phyloP scores from a whole-genome alignment of 108 stramenopile genomes.

The Ochromonas danica region DNA sequence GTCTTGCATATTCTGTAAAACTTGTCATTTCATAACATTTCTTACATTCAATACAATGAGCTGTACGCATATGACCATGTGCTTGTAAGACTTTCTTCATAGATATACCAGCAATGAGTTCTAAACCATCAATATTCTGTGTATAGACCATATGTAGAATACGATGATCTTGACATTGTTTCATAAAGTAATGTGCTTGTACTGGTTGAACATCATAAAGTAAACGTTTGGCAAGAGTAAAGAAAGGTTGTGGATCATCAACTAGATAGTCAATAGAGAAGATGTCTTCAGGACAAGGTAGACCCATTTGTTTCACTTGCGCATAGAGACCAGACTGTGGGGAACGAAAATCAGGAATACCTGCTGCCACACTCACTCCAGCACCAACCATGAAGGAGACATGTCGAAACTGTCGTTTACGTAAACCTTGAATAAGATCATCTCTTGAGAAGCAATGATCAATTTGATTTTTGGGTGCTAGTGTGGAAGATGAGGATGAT shows the following conservation, averaged over 20 bases:
- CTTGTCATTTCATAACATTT: not conserved
- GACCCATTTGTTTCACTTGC: not conserved
- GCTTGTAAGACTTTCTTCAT: conserved; percentile 78
- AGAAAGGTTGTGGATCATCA: conserved; percentile 5
- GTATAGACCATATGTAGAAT: conserved; percentile 74
- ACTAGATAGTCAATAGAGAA: not conserved
- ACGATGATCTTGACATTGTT: conserved; percentile 70
- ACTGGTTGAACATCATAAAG: conserved; percentile 60
- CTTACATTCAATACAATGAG: not conserved
- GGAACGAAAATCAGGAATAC: conserved; percentile 26
- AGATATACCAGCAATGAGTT: conserved; percentile 70
- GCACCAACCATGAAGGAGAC: not conserved
- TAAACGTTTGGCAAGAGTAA: not conserved
- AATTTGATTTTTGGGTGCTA: no score
- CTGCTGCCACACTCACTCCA: conserved; percentile 6
- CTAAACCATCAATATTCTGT: conserved; percentile 89
- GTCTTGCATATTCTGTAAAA: not conserved
- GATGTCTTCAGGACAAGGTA: not conserved
- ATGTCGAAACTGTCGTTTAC: not conserved
- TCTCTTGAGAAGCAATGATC: not conserved
- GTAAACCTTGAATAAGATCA: not conserved
- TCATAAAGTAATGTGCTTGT: conserved; percentile 79
- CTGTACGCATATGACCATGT: conserved; percentile 63
- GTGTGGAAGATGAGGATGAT: no score
- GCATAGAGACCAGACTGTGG: not conserved